Percentiles rank a stretch among this genome's conserved stretches.
phyloP scores from a whole-genome alignment of 192 early-diverging fungal species.

The Coemansia sp. region DNA sequence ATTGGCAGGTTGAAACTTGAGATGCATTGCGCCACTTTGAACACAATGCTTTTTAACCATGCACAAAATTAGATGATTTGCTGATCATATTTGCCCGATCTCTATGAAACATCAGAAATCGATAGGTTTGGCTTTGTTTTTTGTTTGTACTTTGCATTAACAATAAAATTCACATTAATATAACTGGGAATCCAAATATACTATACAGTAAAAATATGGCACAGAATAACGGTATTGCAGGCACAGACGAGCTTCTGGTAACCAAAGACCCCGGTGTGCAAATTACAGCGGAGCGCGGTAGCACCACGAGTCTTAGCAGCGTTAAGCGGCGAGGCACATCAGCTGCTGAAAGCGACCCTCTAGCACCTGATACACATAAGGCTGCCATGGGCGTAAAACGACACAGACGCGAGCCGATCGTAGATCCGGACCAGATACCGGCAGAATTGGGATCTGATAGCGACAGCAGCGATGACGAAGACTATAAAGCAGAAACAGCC shows the following conservation, averaged over 20 bases:
- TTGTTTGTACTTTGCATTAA: background rate
- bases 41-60: too few species aligned
- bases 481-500: background rate
- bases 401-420: conserved; percentile 14
- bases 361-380: background rate
- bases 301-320: conserved; percentile 22
- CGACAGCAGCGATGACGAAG: conserved; percentile 5
- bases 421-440: background rate
- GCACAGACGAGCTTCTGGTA: background rate
- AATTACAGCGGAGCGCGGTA: background rate
- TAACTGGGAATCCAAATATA: background rate
- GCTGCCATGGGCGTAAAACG: conserved; percentile 18
- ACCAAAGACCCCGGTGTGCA: background rate
- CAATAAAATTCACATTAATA: background rate
- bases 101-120: background rate
- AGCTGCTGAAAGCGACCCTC: conserved; percentile 1
- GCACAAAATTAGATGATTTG: background rate
- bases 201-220: background rate
- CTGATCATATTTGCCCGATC: background rate
- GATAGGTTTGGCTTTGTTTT: background rate
- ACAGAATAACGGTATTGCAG: background rate
- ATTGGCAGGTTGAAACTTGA: too few species aligned
- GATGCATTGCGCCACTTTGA: too few species aligned
- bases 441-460: background rate
- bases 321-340: conserved; percentile 25